phyloP scores from a whole-genome alignment of 2,329 filamentous ascomycete species.

The Lachnellula subtilissima region DNA sequence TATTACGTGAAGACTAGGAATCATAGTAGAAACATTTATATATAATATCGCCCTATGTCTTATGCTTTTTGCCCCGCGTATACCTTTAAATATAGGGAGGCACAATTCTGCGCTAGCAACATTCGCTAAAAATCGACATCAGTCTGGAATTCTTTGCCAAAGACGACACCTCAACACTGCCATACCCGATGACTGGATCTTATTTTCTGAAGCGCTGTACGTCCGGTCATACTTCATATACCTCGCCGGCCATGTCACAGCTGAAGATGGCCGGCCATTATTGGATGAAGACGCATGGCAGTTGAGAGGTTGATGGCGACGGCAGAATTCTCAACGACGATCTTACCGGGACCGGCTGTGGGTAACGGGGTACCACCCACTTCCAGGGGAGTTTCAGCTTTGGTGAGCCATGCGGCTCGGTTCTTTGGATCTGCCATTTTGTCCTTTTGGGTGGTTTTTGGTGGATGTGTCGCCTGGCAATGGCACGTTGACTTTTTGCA shows the following conservation, averaged over 20 bases:
- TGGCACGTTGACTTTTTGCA: too few species aligned
- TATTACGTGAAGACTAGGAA: too few species aligned
- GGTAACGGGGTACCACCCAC: slow-evolving; percentile 36
- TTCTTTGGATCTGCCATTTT: slow-evolving; percentile 1
- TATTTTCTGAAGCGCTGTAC: slow-evolving; percentile 46
- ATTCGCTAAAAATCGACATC: too few species aligned
- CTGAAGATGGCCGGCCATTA: slow-evolving; percentile 38
- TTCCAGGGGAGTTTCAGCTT: slow-evolving; percentile 31
- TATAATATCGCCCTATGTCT: too few species aligned
- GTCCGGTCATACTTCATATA: slow-evolving; percentile 44
- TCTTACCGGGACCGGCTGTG: slow-evolving; percentile 32
- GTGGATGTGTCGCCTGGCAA: too few species aligned
- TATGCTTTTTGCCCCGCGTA: too few species aligned
- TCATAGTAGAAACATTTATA: too few species aligned
- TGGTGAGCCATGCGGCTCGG: slow-evolving; percentile 16
- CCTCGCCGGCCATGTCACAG: slow-evolving; percentile 52
- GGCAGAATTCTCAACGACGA: slow-evolving; percentile 36
- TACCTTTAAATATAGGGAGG: too few species aligned
- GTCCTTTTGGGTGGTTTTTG: too few species aligned
- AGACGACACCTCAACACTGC: too few species aligned
- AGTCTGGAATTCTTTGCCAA: slow-evolving; percentile 1
- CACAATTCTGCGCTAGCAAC: too few species aligned
- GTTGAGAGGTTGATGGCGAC: slow-evolving; percentile 41
- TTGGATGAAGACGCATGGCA: slow-evolving; percentile 10
- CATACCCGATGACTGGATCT: slow-evolving; percentile 42